Base-by-base conservation (phyloP, 139 green algal species). In the Edaphochlamys debaryana region DNA sequence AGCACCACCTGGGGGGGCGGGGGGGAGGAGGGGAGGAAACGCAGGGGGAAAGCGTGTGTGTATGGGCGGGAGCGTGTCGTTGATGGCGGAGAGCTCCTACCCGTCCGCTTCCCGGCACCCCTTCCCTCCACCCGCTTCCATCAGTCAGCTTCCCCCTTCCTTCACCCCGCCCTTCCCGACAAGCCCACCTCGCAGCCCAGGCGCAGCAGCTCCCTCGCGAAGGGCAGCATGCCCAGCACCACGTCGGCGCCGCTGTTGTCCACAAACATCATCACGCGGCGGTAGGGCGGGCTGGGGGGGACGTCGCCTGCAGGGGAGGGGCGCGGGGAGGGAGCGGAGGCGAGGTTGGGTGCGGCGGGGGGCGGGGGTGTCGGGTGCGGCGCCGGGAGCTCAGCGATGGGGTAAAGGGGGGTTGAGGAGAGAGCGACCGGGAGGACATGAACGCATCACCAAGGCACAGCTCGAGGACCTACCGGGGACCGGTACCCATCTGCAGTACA, bases 201-300 rank as follows among this genome's bases (percentile, higher is more conserved):
- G 41, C 91, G 85, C 56, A 99, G 91, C 63, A 99, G 88, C 88
- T 99, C 98, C 0, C 97, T 86, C 15, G 95, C 95, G 52, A 99
- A 91, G 4, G 98, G 98, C 62, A 99, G 75, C 91, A 99, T 97
- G 79, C 98, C 98, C 40, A 99, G 92, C 69, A 99, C 95, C 0
- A 97, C 85, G 84, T 99, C 98, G 0, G 98, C 98, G 0, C 97
- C 97, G 37, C 88, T 90, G 88, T 99, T 99, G 91, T 99, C 98
- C 25, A 98, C 94, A 88, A 99, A 98, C 79, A 99, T 96, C 83
- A 99, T 89, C 34, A 95, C 95, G 20, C 95, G 89, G 27, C 89
- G 82, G 72, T 56, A 83, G 48, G 73, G 82, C 11, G 82, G 73
- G 45, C 27, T 34, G 25, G 40, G 67, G 42, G 56, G 40, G 22